A percentile compares a stretch with the other conserved stretches of the same genome.
phyloP scores from a whole-genome alignment of 176 grass and related monocot genomes.

The Zoysia pacifica region DNA sequence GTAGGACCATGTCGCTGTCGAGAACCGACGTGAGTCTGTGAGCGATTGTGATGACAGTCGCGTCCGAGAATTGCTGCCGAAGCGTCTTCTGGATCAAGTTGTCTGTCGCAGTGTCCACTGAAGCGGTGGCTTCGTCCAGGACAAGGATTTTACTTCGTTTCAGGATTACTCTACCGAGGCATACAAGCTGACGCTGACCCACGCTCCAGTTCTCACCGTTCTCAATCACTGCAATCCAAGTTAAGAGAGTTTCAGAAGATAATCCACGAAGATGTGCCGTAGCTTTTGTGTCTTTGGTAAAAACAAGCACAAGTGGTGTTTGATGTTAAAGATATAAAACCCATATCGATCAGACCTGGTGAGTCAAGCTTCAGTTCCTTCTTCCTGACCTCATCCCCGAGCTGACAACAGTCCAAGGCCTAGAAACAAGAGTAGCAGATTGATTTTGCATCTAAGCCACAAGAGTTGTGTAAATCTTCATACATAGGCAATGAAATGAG shows the following conservation, averaged over 20 bases:
- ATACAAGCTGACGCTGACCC: slow-evolving; percentile 73
- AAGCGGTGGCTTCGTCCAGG: slow-evolving; percentile 80
- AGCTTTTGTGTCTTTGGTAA: not conserved
- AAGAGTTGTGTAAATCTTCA: not conserved
- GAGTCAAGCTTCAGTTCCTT: slow-evolving; percentile 75
- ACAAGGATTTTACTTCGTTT: slow-evolving; percentile 79
- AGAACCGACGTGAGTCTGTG: slow-evolving; percentile 81
- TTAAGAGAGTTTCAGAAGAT: slow-evolving; percentile 18
- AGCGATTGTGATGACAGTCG: slow-evolving; percentile 73
- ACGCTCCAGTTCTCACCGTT: slow-evolving; percentile 99
- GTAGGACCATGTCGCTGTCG: slow-evolving; percentile 72
- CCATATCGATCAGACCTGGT: slow-evolving; percentile 34
- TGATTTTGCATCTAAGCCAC: not conserved
- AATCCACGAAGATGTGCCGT: not conserved
- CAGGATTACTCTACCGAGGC: slow-evolving; percentile 70
- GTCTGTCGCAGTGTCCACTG: slow-evolving; percentile 72
- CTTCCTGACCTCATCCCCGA: slow-evolving; percentile 73
- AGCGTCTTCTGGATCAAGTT: slow-evolving; percentile 81
- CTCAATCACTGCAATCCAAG: slow-evolving; percentile 64
- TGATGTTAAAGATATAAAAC: not conserved
- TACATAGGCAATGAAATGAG: not conserved
- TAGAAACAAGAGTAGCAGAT: slow-evolving; percentile 22
- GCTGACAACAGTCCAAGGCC: slow-evolving; percentile 78
- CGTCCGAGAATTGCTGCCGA: slow-evolving; percentile 61
- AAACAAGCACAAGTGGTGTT: not conserved